Conservation (phyloP, 2,329 filamentous ascomycete species). For the Coniella vitis region DNA sequence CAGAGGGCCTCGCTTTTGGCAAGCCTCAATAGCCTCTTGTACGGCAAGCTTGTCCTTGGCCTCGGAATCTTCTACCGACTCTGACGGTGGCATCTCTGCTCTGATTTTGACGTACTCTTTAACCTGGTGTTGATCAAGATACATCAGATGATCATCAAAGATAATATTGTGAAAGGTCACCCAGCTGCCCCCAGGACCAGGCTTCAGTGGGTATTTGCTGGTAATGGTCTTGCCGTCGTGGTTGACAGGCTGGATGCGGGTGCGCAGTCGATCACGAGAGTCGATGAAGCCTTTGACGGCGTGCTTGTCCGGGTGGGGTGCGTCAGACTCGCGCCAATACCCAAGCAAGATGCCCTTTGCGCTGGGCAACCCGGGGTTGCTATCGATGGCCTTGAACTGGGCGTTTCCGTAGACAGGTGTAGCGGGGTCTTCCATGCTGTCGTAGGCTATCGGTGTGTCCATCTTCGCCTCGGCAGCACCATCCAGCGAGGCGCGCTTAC, state of each 20-base stretch:
- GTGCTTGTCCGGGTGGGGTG: conserved; percentile 45
- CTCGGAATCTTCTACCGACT: conserved; percentile 31
- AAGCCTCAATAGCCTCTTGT: conserved; percentile 38
- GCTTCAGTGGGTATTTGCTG: conserved; percentile 41
- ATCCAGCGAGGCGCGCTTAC: conserved; percentile 47
- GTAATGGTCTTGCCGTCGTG: conserved; percentile 41
- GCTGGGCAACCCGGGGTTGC: conserved; percentile 22
- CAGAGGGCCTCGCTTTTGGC: conserved; percentile 33
- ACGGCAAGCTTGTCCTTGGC: conserved; percentile 37
- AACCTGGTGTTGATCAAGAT: conserved; percentile 48
- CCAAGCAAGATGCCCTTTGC: conserved; percentile 47
- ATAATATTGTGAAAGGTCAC: conserved; percentile 56
- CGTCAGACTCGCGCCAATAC: conserved; percentile 53
- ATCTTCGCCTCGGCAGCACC: conserved; percentile 44
- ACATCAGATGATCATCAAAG: conserved; percentile 50
- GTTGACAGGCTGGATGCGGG: conserved; percentile 46
- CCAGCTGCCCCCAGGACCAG: conserved; percentile 57
- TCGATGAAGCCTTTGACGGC: conserved; percentile 58
- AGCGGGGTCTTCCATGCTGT: conserved; percentile 22
- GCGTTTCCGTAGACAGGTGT: conserved; percentile 2
- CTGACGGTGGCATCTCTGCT: conserved; percentile 27
- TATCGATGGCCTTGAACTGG: conserved; percentile 18
- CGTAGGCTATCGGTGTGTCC: conserved; percentile 28
- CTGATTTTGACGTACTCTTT: conserved; percentile 58
- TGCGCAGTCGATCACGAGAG: conserved; percentile 52